These are phyloP conservation scores for Calendula officinalis DNA, from an alignment of 129 eudicot species.

Conservation along the genomic window DNA sequence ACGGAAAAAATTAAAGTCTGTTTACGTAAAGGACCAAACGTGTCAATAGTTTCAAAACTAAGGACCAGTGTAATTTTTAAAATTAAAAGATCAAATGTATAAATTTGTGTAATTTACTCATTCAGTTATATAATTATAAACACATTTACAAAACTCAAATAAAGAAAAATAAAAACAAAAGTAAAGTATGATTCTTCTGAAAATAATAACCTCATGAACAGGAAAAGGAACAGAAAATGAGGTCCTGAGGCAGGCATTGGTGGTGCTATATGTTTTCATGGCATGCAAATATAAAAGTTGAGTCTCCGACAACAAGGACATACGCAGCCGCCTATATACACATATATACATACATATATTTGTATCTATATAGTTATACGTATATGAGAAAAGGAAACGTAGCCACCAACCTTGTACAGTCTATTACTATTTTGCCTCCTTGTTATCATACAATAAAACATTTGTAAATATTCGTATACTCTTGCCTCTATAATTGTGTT, in stretches of 20 bases:
- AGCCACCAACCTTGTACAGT: slow-evolving; percentile 19
- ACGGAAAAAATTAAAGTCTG: no score
- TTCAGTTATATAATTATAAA: no score
- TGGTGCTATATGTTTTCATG: neutral
- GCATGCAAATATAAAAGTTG: slow-evolving; percentile 19
- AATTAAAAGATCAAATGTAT: no score
- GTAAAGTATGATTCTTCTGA: no score
- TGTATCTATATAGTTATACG: neutral
- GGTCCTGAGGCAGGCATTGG: neutral
- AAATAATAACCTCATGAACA: neutral
- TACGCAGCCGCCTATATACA: slow-evolving; percentile 9
- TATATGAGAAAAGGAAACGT: slow-evolving; percentile 13
- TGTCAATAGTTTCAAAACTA: no score
- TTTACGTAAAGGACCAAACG: no score
- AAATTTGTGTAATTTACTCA: no score
- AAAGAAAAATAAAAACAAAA: no score
- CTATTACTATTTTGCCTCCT: slow-evolving; percentile 26
- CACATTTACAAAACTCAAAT: no score
- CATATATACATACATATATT: neutral
- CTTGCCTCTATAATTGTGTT: slow-evolving; percentile 16
- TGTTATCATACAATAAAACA: slow-evolving; percentile 20
- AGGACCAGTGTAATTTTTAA: no score
- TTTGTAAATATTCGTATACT: slow-evolving; percentile 11
- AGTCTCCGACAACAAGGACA: slow-evolving; percentile 22
- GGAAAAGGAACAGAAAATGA: slow-evolving; percentile 4